These are phyloP conservation scores for Fusarium palustre DNA, from an alignment of 2,329 filamentous ascomycete genomes.

Conservation along the genomic window DNA sequence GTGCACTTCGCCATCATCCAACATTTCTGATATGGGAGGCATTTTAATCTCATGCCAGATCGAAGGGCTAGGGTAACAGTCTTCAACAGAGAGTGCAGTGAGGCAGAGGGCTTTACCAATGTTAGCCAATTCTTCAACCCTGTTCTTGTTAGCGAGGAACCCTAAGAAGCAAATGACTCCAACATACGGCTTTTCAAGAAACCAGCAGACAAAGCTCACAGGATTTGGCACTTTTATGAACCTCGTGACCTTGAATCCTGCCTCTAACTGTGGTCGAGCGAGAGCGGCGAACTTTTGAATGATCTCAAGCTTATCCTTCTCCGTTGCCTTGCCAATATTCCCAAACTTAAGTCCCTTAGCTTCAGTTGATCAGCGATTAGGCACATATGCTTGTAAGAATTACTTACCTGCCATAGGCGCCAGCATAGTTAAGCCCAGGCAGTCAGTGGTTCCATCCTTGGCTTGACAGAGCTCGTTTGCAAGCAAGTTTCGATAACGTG, in stretches of 20 bases:
- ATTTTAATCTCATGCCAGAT: constrained; percentile 3
- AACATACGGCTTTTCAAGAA: constrained; percentile 10
- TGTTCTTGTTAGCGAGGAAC: not conserved
- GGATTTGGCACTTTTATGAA: constrained; percentile 2
- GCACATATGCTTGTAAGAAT: not conserved
- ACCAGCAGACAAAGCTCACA: constrained; percentile 6
- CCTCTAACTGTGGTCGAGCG: constrained; percentile 1
- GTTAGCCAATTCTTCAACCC: not conserved
- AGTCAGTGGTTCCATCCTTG: not conserved
- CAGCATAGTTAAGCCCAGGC: constrained; percentile 3
- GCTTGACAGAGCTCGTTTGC: constrained; percentile 6
- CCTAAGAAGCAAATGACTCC: not conserved
- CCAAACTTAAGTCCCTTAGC: constrained; percentile 2
- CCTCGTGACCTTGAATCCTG: not conserved
- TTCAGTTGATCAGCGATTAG: not conserved
- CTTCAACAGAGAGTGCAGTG: not conserved
- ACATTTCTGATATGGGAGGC: not conserved
- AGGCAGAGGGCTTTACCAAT: not conserved
- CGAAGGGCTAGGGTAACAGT: constrained; percentile 1
- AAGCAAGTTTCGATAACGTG: constrained; percentile 5
- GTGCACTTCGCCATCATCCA: not conserved
- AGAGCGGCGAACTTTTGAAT: constrained; percentile 4
- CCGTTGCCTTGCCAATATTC: not conserved
- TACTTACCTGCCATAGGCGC: constrained; percentile 3
- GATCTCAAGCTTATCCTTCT: not conserved